These are phyloP conservation scores for Phytophthora palmivora DNA, from an alignment of 352 stramenopile species.

Conservation along the genomic window DNA sequence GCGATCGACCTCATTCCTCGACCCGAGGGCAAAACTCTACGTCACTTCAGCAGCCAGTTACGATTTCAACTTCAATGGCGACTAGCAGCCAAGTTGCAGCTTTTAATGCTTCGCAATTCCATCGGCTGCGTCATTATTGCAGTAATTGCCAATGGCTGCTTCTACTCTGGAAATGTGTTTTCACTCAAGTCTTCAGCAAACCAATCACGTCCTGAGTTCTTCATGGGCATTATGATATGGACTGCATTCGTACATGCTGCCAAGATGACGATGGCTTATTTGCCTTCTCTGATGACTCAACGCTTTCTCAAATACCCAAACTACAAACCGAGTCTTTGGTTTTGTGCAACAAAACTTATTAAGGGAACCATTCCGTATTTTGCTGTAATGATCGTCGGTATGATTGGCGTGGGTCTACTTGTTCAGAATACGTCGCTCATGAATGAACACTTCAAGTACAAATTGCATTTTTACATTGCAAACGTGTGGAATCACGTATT, in stretches of 20 bases:
- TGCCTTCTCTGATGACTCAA: constrained; percentile 21
- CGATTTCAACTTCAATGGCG: constrained; percentile 25
- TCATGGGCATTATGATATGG: constrained; percentile 31
- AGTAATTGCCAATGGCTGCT: constrained; percentile 21
- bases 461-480: constrained; percentile 41
- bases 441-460: constrained; percentile 24
- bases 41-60: constrained; percentile 24
- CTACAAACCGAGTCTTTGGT: constrained; percentile 13
- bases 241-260: constrained; percentile 5
- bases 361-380: constrained; percentile 10
- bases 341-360: constrained; percentile 19
- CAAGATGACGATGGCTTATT: constrained; percentile 22
- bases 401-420: constrained; percentile 21
- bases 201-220: constrained; percentile 24
- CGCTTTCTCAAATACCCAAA: constrained; percentile 20
- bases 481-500: constrained; percentile 19
- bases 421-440: constrained; percentile 24
- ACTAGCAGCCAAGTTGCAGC: constrained; percentile 24
- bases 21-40: constrained; percentile 6
- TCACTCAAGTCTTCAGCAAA: constrained; percentile 24
- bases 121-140: constrained; percentile 18
- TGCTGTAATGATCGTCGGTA: constrained; percentile 3
- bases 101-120: constrained; percentile 27
- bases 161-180: constrained; percentile 29
- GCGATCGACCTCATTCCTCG: constrained; percentile 1